These are phyloP conservation scores for Austropuccinia psidii DNA, from an alignment of 1,284 basidiomycete genomes.

Conservation along the genomic window DNA sequence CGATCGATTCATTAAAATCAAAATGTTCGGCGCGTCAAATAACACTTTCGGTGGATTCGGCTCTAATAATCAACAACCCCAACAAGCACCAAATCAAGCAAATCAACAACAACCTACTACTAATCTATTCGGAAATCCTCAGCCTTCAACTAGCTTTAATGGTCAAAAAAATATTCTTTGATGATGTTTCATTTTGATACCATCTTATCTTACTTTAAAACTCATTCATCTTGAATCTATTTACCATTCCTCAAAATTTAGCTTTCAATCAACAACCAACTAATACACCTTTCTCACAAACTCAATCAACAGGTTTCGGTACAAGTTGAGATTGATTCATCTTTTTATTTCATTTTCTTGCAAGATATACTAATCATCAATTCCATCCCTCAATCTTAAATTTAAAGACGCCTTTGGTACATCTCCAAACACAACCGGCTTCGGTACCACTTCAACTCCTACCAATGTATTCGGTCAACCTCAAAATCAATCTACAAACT, in stretches of 20 bases:
- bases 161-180: constrained; percentile 2
- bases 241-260: not conserved
- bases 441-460: constrained; percentile 20
- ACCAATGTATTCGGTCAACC: constrained; percentile 33
- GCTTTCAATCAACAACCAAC: constrained; percentile 28
- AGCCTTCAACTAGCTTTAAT: not conserved
- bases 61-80: constrained; percentile 19
- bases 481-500: constrained; percentile 22
- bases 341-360: not conserved
- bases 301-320: constrained; percentile 25
- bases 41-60: constrained; percentile 18
- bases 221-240: not conserved
- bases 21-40: constrained; percentile 34
- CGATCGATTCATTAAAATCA: no score
- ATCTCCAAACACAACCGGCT: constrained; percentile 1
- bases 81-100: constrained; percentile 26
- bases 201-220: not conserved
- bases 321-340: constrained; percentile 9
- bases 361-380: not conserved
- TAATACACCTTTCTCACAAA: constrained; percentile 16
- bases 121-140: constrained; percentile 25
- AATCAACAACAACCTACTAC: constrained; percentile 13
- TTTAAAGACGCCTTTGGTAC: constrained; percentile 28
- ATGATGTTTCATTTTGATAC: not conserved
- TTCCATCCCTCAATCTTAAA: not conserved